Base-by-base conservation (phyloP, 306 rosid species). In the Quercus berberidifolia region DNA sequence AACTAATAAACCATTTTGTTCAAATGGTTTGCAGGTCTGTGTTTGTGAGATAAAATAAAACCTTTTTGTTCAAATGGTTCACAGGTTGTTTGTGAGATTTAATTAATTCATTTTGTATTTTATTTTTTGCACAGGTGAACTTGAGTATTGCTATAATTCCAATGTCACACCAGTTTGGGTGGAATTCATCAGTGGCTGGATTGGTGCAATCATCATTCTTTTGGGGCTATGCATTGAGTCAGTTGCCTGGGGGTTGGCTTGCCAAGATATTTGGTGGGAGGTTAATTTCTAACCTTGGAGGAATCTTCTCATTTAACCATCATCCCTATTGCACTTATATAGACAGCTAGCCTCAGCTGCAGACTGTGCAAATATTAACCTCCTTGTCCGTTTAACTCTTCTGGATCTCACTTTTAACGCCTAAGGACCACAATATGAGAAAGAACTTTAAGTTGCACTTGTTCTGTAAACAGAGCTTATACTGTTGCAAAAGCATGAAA, bases 181-280 rank as follows among this genome's bases (percentile, higher is more conserved):
- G 99, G 99, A 96, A 88, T 83, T 90, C 98, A 0, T 91, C 99
- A 6, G 81, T 75, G 63, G 98, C 98, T 46, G 99, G 99, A 69
- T 86, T 95, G 96, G 99, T 95, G 76, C 99, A 95, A 76, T 95
- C 99, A 13, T 91, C 99, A 55, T 95, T 95, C 93, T 95, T 95
- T 83, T 93, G 99, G 99, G 99, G 99, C 67, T 95, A 95, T 84
- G 98, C 99, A 3, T 76, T 93, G 84, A 93, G 98, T 80, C 99
- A 95, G 75, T 89, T 95, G 87, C 99, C 97, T 17, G 99, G 99
- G 67, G 98, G 99, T 23, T 95, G 98, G 99, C 86, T 93, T 75
- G 94, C 99, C 81, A 93, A 89, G 92, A 83, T 79, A 63, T 95
- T 93, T 90, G 98, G 99, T 76, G 99, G 99, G 81, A 86, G 99